phyloP scores from a whole-genome alignment of 1,284 basidiomycete genomes.

The Schizopora paradoxa region DNA sequence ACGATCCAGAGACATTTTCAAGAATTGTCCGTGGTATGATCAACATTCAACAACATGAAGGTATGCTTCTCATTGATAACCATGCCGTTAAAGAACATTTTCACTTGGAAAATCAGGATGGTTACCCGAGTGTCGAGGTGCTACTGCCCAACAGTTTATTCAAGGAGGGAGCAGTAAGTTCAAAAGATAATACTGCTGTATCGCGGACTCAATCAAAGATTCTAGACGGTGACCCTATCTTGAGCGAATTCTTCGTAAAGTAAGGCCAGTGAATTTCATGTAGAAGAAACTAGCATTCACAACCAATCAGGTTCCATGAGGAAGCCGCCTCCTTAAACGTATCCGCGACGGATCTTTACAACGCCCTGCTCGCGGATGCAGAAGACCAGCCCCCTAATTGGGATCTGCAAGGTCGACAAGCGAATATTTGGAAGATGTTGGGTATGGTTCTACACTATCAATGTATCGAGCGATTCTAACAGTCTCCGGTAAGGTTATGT shows the following conservation, averaged over 20 bases:
- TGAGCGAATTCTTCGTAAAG: constrained; percentile 65
- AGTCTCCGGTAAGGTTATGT: constrained; percentile 47
- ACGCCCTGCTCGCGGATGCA: constrained; percentile 52
- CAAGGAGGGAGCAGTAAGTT: constrained; percentile 60
- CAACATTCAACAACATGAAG: constrained; percentile 63
- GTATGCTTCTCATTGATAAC: constrained; percentile 25
- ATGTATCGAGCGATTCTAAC: not conserved
- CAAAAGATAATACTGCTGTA: not conserved
- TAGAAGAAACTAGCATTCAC: not conserved
- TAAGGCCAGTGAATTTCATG: constrained; percentile 27
- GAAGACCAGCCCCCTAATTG: constrained; percentile 54
- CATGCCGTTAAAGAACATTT: not conserved
- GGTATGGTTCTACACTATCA: constrained; percentile 27
- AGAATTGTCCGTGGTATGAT: constrained; percentile 57
- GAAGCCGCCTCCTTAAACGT: constrained; percentile 43
- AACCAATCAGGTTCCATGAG: constrained; percentile 39
- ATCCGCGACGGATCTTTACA: constrained; percentile 42
- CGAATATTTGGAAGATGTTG: constrained; percentile 48
- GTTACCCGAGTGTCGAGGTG: constrained; percentile 59
- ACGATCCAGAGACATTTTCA: constrained; percentile 52
- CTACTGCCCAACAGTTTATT: constrained; percentile 43
- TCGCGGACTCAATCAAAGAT: not conserved
- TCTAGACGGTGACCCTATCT: constrained; percentile 55
- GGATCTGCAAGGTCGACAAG: constrained; percentile 60
- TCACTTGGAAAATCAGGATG: constrained; percentile 41